These are phyloP conservation scores for Aristolochia californica DNA, from an alignment of 164 flowering plant genomes.

Conservation along the genomic window DNA sequence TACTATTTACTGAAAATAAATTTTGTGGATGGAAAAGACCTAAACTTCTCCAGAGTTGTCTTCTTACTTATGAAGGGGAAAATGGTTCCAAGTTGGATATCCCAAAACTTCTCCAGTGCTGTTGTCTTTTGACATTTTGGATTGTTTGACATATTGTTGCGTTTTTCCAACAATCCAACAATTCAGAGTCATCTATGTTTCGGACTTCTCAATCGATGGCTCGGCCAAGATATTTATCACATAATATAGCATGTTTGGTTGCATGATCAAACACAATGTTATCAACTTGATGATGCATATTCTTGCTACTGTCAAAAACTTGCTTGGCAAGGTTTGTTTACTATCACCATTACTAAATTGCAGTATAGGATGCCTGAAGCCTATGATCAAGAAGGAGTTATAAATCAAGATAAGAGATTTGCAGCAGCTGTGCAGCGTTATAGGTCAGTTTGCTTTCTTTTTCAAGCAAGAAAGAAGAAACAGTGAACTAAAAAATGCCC, in stretches of 20 bases:
- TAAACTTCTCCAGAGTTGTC: background rate
- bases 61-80: background rate
- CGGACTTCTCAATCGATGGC: too few species aligned
- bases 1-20: too few species aligned
- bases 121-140: too few species aligned
- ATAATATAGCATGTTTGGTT: too few species aligned
- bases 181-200: too few species aligned
- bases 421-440: conserved; percentile 80
- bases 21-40: too few species aligned
- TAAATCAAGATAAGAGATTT: conserved; percentile 91
- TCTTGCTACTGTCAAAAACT: too few species aligned
- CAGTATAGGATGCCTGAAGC: conserved; percentile 99
- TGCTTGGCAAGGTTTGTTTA: background rate
- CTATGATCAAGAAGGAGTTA: conserved; percentile 79
- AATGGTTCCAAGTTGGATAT: background rate
- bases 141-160: too few species aligned
- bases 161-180: too few species aligned
- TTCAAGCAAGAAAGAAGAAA: background rate
- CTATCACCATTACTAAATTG: conserved; percentile 13
- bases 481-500: background rate
- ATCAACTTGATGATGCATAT: too few species aligned
- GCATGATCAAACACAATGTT: too few species aligned
- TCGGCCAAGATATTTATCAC: too few species aligned
- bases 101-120: background rate
- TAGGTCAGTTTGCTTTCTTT: conserved; percentile 35